phyloP scores from a whole-genome alignment of 2,329 filamentous ascomycete genomes.

The Tolypocladium tropicale region DNA sequence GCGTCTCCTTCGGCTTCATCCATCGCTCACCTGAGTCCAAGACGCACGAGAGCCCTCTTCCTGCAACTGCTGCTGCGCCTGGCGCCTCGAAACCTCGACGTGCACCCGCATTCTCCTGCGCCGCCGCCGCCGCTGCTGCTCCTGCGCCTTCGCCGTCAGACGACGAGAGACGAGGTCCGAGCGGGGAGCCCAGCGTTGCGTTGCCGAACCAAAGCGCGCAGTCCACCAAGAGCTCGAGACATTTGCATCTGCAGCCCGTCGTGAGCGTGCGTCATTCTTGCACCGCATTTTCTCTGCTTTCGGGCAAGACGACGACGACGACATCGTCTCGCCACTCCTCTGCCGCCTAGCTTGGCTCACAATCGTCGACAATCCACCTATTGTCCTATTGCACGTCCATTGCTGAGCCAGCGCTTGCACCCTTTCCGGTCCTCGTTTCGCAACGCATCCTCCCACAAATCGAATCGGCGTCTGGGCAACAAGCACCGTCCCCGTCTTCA shows the following conservation, averaged over 20 bases:
- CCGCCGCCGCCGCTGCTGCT: background rate
- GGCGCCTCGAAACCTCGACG: background rate
- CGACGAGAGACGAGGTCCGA: constrained; percentile 1
- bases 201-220: constrained; percentile 1
- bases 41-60: background rate
- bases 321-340: background rate
- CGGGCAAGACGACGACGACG: too few relatives aligned
- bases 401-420: background rate
- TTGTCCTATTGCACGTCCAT: background rate
- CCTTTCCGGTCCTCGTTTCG: background rate
- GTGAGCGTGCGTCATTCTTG: background rate
- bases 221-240: background rate
- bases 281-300: background rate
- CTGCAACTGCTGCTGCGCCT: background rate
- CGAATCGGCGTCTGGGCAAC: background rate
- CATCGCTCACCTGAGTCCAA: background rate
- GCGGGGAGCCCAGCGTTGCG: constrained; percentile 3
- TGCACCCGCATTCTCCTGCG: background rate
- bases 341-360: background rate
- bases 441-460: background rate
- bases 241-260: background rate
- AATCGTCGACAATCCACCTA: background rate
- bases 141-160: background rate
- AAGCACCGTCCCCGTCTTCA: background rate
- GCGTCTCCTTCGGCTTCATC: background rate